Evolutionary conservation across 768 basidiomycete species (phyloP), one percentile per base, ranked within the genome.

Genomic region (Amanita subjunquillea): DNA sequence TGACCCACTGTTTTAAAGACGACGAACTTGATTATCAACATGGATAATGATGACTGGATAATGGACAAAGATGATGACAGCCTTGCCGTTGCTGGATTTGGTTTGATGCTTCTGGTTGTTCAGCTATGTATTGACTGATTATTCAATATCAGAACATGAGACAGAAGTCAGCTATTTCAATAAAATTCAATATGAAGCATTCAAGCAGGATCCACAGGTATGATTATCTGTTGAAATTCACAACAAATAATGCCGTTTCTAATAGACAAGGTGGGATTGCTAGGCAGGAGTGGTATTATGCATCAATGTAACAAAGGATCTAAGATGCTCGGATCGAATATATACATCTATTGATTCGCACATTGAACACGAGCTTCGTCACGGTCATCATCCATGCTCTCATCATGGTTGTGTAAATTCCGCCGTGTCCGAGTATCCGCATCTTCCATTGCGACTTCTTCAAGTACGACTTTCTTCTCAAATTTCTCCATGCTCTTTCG

Each of bases 311-410:
- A 58, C 57, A 62, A 54, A 63, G 17, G 57, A 57, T 65, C 65
- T 67, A 63, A 57, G 50, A 59, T 65, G 61, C 58, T 54, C 43
- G 55, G 48, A 51, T 56, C 23, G 47, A 22, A 55, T 9, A 7
- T 47, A 15, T 15, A 27, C 45, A 38, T 20, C 50, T 68, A 92
- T 75, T 92, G 91, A 69, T 91, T 87, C 37, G 93, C 91, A 67
- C 95, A 98, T 75, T 96, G 94, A 44, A 97, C 94, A 37, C 91
- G 85, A 23, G 92, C 91, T 66, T 89, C 83, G n/a, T 89, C 88
- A 51, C 76, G 74, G 61, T 95, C 94, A 68, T 95, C 92, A 59
- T 97, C 94, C 93, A 96, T 96, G 12, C 78, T 72, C 53, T 96
- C 91, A 37, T 85, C 86, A 27, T 72, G 72, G 59, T 78, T 70